Evolutionary conservation across 139 green algal genomes (phyloP).

Genomic region (Pseudopediastrum boryanum): DNA sequence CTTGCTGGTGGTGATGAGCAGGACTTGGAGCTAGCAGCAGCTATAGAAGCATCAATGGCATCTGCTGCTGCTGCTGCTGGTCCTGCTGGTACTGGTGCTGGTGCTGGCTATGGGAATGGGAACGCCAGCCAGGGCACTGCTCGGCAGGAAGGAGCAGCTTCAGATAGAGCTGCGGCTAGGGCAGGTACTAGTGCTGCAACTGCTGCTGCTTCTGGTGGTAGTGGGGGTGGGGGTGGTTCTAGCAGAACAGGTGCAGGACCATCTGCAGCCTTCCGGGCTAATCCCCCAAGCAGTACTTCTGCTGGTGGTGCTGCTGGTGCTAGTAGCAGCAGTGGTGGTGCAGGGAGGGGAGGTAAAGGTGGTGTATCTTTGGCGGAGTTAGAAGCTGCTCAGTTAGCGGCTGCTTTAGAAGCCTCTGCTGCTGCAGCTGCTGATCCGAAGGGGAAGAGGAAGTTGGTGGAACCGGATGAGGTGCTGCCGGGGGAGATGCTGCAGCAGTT

Average conservation of each 20-base stretch:
- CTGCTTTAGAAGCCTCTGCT: constrained; percentile 11
- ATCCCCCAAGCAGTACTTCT: too few species aligned
- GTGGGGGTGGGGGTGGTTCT: too few species aligned
- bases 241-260: background rate
- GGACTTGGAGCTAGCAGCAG: too few species aligned
- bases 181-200: background rate
- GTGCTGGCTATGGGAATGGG: background rate
- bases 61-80: too few species aligned
- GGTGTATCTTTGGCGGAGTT: background rate
- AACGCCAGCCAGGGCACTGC: background rate
- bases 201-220: too few species aligned
- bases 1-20: too few species aligned
- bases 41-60: too few species aligned
- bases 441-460: constrained; percentile 21
- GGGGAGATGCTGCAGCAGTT: background rate
- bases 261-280: too few species aligned
- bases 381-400: background rate
- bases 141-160: background rate
- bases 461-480: background rate
- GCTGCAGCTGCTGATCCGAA: constrained; percentile 13
- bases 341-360: too few species aligned
- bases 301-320: too few species aligned
- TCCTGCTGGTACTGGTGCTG: background rate
- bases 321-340: too few species aligned
- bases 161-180: background rate